Conservation (phyloP, 257 asterid genomes). For the Solanum commersonii region DNA sequence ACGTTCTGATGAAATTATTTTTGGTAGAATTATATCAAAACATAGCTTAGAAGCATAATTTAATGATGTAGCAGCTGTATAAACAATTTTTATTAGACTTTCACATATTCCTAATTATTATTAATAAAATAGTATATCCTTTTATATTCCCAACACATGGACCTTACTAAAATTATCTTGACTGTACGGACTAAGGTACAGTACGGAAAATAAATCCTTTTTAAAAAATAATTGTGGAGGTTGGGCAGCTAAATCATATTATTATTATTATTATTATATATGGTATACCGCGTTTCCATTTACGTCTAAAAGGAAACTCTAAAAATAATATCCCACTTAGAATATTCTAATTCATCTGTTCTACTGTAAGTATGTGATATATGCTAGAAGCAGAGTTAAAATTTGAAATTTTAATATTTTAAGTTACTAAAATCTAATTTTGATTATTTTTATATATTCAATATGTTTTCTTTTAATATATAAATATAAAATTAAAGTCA, state of each 20-base stretch:
- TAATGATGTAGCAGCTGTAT: no score
- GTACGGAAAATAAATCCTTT: not conserved
- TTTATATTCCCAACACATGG: not conserved
- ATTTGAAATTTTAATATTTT: not conserved
- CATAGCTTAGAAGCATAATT: no score
- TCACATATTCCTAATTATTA: not conserved
- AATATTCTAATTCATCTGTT: not conserved
- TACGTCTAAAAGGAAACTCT: not conserved
- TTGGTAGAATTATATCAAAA: no score
- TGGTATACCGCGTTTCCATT: conserved; percentile 12
- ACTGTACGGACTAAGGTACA: not conserved
- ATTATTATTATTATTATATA: not conserved
- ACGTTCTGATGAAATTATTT: no score
- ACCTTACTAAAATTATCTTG: not conserved
- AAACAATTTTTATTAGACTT: no score
- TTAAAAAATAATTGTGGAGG: not conserved
- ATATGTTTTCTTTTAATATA: no score
- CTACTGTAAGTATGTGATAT: not conserved
- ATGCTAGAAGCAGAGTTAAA: not conserved
- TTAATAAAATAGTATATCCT: no score
- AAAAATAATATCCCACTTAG: not conserved
- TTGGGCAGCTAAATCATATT: not conserved
- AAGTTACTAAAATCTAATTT: not conserved
- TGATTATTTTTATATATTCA: not conserved
- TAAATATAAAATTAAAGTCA: no score